Base-by-base conservation (phyloP, 495 filamentous ascomycete species). In the Margaritispora aquatica region DNA sequence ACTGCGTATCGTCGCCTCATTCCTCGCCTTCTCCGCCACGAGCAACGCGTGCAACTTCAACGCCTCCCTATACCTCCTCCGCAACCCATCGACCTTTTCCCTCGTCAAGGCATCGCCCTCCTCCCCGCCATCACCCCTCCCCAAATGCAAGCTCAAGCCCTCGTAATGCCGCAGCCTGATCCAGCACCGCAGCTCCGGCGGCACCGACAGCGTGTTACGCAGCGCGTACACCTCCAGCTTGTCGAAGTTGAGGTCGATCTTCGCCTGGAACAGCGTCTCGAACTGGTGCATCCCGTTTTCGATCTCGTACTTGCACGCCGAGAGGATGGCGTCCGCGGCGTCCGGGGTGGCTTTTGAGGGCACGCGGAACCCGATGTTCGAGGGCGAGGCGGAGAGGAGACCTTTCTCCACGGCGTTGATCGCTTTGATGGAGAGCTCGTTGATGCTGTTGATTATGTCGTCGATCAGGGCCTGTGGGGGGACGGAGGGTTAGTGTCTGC, bases 391-490 rank as follows among this genome's bases (percentile, higher is more conserved):
- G 48, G 78, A 77, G 36, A 91, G 74, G 21, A 97, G 82, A 7
- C 88, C 89, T 52, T 80, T 78, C 71, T 98, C 94, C 61, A 97
- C 80, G 60, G 84, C 86, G 60, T 88, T 86, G 62, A 96, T 84
- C 54, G 90, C 90, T 66, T 84, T 84, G 72, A 92, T 93, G 65
- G 90, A 84, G 66, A 97, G 77, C 57, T 88, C 87, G 76, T 97
- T 97, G 66, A 96, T 84, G 59, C 86, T 85, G 77, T 98, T 97
- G 75, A 97, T 96, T 61, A 98, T 89, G 69, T 97, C 94, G 79
- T 98, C 94, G 69, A 98, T 86, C 22, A 98, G 82, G 60, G 87
- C 87, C 92, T 96, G 19, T 26, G 47, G 24, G 52, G 51, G 21
- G 49, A 58, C 53, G 60, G 48, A 55, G 50, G 41, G 19, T 44